Evolutionary conservation across 345 rosid species (phyloP).

Genomic region (Theobroma cacao): DNA sequence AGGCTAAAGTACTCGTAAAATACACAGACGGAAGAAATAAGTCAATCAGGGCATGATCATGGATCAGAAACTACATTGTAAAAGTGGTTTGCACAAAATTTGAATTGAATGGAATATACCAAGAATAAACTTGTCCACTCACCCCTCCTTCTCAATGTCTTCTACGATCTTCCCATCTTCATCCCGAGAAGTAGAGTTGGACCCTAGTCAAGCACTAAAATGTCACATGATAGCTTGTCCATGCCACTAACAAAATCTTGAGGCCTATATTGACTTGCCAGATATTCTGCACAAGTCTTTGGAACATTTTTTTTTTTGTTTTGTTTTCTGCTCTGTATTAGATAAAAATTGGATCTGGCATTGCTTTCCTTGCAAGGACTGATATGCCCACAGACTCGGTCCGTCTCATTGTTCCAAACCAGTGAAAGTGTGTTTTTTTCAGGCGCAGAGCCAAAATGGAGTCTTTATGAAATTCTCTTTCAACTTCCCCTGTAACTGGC

Average conservation of each 20-base stretch:
- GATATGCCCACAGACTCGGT: neutral
- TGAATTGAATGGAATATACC: slow-evolving; percentile 18
- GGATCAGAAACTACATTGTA: neutral
- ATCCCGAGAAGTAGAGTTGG: neutral
- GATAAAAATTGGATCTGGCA: neutral
- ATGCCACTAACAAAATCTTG: neutral
- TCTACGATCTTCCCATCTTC: neutral
- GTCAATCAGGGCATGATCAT: slow-evolving; percentile 17
- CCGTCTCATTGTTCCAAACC: neutral
- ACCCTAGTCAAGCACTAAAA: neutral
- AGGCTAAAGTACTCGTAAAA: neutral
- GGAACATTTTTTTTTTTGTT: neutral
- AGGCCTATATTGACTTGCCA: neutral
- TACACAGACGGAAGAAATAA: neutral
- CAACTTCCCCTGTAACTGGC: neutral
- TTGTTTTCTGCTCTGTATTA: neutral
- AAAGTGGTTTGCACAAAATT: neutral
- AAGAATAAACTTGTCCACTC: slow-evolving; percentile 29
- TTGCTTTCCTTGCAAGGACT: neutral
- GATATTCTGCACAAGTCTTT: neutral
- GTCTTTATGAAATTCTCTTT: neutral
- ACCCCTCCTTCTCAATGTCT: neutral
- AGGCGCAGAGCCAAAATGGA: neutral
- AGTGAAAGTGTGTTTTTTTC: neutral
- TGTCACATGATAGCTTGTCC: neutral